Evolutionary conservation across 139 green algal genomes (phyloP).

Genomic region (Diplosphaera chodatii): DNA sequence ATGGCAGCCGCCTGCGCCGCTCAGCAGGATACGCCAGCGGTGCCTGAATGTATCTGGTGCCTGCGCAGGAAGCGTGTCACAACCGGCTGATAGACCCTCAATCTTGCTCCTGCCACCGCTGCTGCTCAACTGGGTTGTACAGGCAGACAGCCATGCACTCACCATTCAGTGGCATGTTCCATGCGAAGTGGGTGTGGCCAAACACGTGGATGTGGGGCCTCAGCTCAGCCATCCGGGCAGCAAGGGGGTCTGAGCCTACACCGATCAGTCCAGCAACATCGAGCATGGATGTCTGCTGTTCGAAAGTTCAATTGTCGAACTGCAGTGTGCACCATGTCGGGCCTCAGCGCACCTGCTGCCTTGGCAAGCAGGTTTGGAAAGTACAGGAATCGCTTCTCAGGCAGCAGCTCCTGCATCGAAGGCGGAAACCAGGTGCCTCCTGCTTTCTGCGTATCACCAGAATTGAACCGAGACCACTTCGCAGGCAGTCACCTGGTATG

Average conservation of each 20-base stretch:
- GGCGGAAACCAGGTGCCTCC: no score
- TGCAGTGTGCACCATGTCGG: no score
- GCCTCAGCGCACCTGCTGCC: not conserved
- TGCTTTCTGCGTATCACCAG: no score
- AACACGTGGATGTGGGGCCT: conserved; percentile 66
- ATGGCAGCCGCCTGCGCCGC: conserved; percentile 35
- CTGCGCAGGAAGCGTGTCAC: no score
- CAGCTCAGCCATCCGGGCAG: conserved; percentile 41
- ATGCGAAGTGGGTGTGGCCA: conserved; percentile 79
- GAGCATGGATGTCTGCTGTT: no score
- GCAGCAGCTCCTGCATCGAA: conserved; percentile 46
- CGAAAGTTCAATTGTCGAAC: no score
- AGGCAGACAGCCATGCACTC: no score
- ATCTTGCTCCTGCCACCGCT: no score
- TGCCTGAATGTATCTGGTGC: conserved; percentile 65
- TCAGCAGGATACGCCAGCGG: conserved; percentile 64
- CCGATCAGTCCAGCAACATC: no score
- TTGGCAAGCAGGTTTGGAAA: conserved; percentile 62
- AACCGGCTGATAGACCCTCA: no score
- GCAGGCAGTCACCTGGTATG: conserved; percentile 30
- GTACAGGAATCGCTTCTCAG: conserved; percentile 78
- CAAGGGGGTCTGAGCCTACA: conserved; percentile 46
- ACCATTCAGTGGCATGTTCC: conserved; percentile 51
- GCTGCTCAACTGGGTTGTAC: no score
- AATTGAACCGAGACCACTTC: no score